Evolutionary conservation across 1,284 basidiomycete genomes (phyloP).

Genomic region (Ustilago esculenta): DNA sequence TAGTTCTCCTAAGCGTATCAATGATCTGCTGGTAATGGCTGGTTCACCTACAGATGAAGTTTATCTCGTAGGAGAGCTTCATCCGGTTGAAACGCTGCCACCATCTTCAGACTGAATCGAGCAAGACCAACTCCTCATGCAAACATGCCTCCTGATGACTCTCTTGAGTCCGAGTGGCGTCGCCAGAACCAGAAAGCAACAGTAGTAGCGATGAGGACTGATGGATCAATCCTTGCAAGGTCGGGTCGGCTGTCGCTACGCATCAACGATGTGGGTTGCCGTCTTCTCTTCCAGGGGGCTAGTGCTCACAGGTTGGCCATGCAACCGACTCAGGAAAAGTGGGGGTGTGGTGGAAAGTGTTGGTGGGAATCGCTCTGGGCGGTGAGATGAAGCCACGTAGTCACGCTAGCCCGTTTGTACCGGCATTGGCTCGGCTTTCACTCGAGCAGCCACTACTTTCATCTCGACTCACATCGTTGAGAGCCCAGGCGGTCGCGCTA

Average conservation of each 20-base stretch:
- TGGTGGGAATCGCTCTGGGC: not conserved
- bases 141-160: too few species aligned
- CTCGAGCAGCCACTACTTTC: conserved; percentile 9
- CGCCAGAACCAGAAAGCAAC: too few species aligned
- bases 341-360: too few species aligned
- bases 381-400: conserved; percentile 3
- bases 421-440: not conserved
- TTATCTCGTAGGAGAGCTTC: not conserved
- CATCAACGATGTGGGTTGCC: conserved; percentile 3
- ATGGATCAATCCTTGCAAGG: too few species aligned
- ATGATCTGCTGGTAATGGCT: not conserved
- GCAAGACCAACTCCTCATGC: too few species aligned
- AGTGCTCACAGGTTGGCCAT: too few species aligned
- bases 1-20: not conserved
- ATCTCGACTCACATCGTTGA: conserved; percentile 1
- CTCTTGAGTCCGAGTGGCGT: too few species aligned
- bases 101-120: too few species aligned
- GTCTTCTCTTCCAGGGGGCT: too few species aligned
- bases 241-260: not conserved
- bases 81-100: not conserved
- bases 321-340: too few species aligned
- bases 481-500: too few species aligned
- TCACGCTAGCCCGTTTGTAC: not conserved
- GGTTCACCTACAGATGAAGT: conserved; percentile 5
- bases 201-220: too few species aligned